Evolutionary conservation across 2,329 filamentous ascomycete genomes (phyloP).

Genomic region (Paracoccidioides lutzii): DNA sequence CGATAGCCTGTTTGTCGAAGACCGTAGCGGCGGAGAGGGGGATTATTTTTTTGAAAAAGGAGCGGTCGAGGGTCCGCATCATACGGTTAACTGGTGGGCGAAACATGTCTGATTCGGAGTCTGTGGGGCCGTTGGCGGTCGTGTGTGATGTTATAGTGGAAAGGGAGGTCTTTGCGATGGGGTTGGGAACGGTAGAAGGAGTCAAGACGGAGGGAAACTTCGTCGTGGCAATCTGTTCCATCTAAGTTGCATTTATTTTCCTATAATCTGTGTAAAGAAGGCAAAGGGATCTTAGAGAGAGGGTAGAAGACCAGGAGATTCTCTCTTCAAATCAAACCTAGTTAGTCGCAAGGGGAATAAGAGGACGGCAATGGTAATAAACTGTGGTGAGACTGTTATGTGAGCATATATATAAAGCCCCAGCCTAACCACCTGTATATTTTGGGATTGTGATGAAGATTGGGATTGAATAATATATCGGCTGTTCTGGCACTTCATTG

Average conservation of each 20-base stretch:
- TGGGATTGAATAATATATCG: no score
- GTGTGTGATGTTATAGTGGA: background rate
- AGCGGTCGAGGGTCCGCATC: constrained; percentile 67
- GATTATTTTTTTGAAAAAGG: constrained; percentile 66
- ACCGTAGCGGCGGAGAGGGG: constrained; percentile 68
- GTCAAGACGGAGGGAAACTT: background rate
- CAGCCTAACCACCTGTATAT: background rate
- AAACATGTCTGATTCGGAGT: constrained; percentile 41
- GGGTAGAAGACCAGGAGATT: background rate
- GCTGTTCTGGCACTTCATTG: background rate
- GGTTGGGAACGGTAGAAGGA: background rate
- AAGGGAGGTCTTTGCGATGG: background rate
- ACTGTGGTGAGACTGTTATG: background rate
- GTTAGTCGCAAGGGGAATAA: no score
- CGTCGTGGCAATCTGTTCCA: background rate
- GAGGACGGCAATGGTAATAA: background rate
- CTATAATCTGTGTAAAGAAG: background rate
- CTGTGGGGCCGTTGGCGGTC: background rate
- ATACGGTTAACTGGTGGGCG: constrained; percentile 69
- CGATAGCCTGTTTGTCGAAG: constrained; percentile 61
- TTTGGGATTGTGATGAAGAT: background rate
- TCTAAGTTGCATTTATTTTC: background rate
- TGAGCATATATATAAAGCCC: background rate
- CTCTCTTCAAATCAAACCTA: no score
- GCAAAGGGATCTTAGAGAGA: background rate